Evolutionary conservation across 805 yeast species (phyloP), one percentile per base, ranked within the genome.

Genomic region (Sugiyamaella chiloensis): DNA sequence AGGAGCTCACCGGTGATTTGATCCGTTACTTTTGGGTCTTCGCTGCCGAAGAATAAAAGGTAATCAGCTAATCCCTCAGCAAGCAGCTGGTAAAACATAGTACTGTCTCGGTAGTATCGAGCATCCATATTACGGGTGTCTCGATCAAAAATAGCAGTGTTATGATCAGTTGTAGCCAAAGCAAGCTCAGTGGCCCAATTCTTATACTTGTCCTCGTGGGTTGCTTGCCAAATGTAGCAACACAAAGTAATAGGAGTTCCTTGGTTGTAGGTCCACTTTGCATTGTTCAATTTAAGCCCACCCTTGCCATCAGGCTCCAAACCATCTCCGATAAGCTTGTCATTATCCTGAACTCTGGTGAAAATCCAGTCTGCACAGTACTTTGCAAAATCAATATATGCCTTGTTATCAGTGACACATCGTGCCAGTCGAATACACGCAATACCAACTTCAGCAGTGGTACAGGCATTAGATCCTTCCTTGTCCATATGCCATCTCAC

Each of bases 11-110:
- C 66, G 29, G 54, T 61, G 31, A 69, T 52, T 40, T 51, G 51
- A 27, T 60, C 57, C 2, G 52, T 50, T 1, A 69, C 57, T 52
- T 72, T 52, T 55, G 67, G 56, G 48, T 67, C 67, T 7, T 58
- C 57, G 19, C 62, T 55, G 19, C 76, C 81, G 44, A 79, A 69
- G 35, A 70, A 72, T 54, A 79, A 61, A 56, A 79, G 60, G 62
- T 79, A 83, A 60, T 83, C 87, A 4, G 85, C 84, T 42, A 81
- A 67, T 0, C 88, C 88, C 61, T 81, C 87, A 35, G 81, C 70
- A 42, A 83, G 65, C 53, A 83, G 69, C 60, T 82, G 88, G 46
- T 78, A 73, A 60, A 81, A 83, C 64, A 77, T 79, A 0, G 83
- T 73, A 11, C 78, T 67, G 57, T 81, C 87, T 55, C 83, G 72